Conservation (phyloP, 495 filamentous ascomycete species). For the Tuber aestivum region DNA sequence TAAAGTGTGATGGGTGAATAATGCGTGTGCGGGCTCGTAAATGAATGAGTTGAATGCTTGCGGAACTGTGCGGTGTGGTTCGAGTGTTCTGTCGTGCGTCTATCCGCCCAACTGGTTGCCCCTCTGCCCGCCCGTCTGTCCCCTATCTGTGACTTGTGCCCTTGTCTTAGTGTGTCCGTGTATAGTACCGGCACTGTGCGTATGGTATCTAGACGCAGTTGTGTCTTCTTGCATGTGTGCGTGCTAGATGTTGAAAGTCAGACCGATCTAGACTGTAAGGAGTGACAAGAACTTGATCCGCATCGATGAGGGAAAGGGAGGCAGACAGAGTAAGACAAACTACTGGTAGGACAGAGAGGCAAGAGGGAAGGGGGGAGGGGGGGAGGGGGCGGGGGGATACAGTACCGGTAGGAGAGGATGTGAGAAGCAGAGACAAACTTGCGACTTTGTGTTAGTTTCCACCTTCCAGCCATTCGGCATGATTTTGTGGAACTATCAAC, state of each 20-base stretch:
- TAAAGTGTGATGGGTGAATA: background rate
- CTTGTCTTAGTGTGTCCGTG: background rate
- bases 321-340: background rate
- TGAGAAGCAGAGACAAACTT: background rate
- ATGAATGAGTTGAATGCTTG: conserved; percentile 2
- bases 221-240: conserved; percentile 3
- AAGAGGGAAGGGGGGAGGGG: background rate
- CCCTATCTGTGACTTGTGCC: background rate
- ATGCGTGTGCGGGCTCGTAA: background rate
- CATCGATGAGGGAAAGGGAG: background rate
- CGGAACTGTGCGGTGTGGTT: background rate
- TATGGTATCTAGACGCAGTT: background rate
- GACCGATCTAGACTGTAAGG: background rate
- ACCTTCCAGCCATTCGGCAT: background rate
- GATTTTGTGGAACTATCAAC: conserved; percentile 3
- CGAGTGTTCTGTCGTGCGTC: background rate
- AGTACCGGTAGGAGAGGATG: background rate
- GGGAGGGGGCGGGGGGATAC: too few relatives aligned
- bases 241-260: background rate
- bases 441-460: background rate
- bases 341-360: background rate
- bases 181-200: background rate
- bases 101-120: background rate
- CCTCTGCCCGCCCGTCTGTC: background rate
- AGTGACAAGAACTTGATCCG: background rate